phyloP scores from a whole-genome alignment of 2,329 filamentous ascomycete species.

The Fusarium buharicum region DNA sequence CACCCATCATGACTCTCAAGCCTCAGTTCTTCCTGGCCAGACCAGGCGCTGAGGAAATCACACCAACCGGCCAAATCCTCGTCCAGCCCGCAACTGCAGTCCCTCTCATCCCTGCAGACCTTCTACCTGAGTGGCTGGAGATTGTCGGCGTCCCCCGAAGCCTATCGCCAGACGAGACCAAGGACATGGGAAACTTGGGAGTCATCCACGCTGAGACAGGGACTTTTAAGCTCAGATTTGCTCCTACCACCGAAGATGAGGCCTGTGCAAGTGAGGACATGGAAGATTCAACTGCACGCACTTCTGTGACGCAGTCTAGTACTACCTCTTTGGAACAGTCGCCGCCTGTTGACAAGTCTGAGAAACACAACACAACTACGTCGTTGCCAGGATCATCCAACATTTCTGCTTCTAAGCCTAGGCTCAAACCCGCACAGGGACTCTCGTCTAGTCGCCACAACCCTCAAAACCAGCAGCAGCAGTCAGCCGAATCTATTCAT shows the following conservation, averaged over 20 bases:
- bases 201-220: conserved; percentile 35
- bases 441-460: conserved; percentile 36
- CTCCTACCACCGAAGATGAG: conserved; percentile 5
- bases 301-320: neutral
- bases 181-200: conserved; percentile 54
- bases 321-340: neutral
- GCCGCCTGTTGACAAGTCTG: neutral
- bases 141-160: conserved; percentile 57
- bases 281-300: neutral
- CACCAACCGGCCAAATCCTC: conserved; percentile 35
- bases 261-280: conserved; percentile 4
- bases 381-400: neutral
- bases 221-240: conserved; percentile 35
- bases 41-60: conserved; percentile 46
- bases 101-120: conserved; percentile 64
- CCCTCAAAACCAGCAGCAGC: conserved; percentile 11
- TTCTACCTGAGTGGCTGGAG: conserved; percentile 60
- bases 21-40: conserved; percentile 57
- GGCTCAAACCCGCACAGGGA: conserved; percentile 17
- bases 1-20: conserved; percentile 33
- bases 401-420: neutral
- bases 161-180: conserved; percentile 52
- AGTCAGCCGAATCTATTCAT: neutral
- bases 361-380: neutral
- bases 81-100: conserved; percentile 54